Evolutionary conservation across 2,329 filamentous ascomycete genomes (phyloP), one percentile per base, ranked within the genome.

Genomic region (Nemania sp.): DNA sequence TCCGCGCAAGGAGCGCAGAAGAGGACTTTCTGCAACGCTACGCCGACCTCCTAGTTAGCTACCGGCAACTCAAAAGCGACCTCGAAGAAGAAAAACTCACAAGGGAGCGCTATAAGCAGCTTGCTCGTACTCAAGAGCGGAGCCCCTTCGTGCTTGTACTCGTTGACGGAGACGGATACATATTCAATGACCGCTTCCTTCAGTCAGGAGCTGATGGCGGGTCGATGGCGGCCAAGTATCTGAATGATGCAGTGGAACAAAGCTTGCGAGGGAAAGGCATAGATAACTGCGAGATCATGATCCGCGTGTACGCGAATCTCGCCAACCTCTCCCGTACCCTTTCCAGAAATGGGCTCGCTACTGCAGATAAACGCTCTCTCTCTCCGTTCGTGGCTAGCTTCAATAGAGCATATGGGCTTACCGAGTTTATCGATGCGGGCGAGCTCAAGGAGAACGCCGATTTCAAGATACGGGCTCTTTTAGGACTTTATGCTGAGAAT

Each of bases 381-480:
- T 76, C 82, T 0, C 77, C 82, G 0, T 87, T 88, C 61, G 76
- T 79, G 2, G 80, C 84, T 6, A 80, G 79, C 52, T 87, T 88
- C 68, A 86, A 82, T 47, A 76, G 82, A 13, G 80, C 83, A 0
- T 82, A 83, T 49, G 81, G 81, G 34, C 74, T 87, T 0, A 85
- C 84, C 60, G 85, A 88, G 65, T 87, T 85, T 67, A 76, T 87
- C 13, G 86, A 88, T 68, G 83, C 83, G 11, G 83, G 85, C 10
- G 82, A 85, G 63, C 78, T 83, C 37, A 87, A 87, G 67, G 83
- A 86, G 65, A 82, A 82, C 32, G 82, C 83, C 29, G 83, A 84
- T 66, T 83, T 82, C 68, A 89, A 89, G 70, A 78, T 89, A 55
- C 79, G 83, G 68, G 83, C 70, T 45, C 60, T 74, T 58, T 69